Conservation (phyloP, 495 filamentous ascomycete genomes). For the Penicillium egyptiacum region DNA sequence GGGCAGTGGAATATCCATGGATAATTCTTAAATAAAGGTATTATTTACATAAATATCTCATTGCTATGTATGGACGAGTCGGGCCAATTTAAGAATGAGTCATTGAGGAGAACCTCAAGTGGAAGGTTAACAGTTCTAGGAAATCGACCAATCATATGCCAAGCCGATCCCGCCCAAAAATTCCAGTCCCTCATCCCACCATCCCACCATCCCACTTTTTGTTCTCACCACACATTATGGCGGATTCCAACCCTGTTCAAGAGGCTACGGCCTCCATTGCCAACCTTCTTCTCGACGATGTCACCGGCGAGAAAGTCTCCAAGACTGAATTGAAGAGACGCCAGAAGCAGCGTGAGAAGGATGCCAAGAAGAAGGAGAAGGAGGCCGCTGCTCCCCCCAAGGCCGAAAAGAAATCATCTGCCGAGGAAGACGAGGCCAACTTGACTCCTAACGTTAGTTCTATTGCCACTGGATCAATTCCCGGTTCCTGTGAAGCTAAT, state of each 20-base stretch:
- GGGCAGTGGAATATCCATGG: background rate
- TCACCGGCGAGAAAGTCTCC: slow-evolving; percentile 79
- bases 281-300: slow-evolving; percentile 79
- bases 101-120: background rate
- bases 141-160: slow-evolving; percentile 33
- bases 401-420: slow-evolving; percentile 66
- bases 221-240: slow-evolving; percentile 35
- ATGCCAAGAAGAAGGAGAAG: slow-evolving; percentile 84
- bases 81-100: background rate
- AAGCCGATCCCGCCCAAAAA: slow-evolving; percentile 42
- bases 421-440: slow-evolving; percentile 68
- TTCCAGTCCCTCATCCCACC: slow-evolving; percentile 32
- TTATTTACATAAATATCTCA: background rate
- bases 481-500: slow-evolving; percentile 13
- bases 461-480: background rate
- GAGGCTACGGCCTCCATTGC: slow-evolving; percentile 64
- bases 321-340: slow-evolving; percentile 95
- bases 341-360: slow-evolving; percentile 84
- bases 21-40: background rate
- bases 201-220: slow-evolving; percentile 31
- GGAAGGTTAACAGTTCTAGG: background rate
- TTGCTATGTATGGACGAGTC: background rate
- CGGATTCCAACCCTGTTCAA: slow-evolving; percentile 47
- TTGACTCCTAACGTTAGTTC: slow-evolving; percentile 82
- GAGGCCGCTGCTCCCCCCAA: slow-evolving; percentile 70